Evolutionary conservation across 805 yeast species (phyloP).

Genomic region (Yamadazyma kitorensis): DNA sequence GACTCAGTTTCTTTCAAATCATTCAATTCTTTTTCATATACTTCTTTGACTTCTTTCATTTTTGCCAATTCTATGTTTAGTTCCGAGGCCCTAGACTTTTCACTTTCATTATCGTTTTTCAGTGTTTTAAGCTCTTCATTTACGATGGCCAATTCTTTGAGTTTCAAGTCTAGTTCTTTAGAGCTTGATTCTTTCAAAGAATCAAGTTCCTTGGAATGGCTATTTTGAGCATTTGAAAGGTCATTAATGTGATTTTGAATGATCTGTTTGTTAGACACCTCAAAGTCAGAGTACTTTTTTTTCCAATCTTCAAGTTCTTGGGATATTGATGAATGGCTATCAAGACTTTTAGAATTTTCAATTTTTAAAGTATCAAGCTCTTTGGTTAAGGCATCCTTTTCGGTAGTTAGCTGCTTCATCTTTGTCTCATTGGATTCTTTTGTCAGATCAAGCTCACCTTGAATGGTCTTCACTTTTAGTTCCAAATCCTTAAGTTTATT

Average conservation of each 20-base stretch:
- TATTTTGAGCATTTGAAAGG: constrained; percentile 1
- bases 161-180: constrained; percentile 12
- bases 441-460: constrained; percentile 1
- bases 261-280: constrained; percentile 3
- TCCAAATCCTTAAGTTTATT: background rate
- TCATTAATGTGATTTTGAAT: constrained; percentile 4
- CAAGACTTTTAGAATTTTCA: constrained; percentile 1
- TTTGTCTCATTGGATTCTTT: background rate
- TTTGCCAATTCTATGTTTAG: background rate
- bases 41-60: background rate
- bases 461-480: background rate
- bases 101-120: constrained; percentile 5
- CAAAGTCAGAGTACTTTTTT: constrained; percentile 4
- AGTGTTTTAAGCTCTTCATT: constrained; percentile 8
- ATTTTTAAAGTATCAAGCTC: constrained; percentile 6
- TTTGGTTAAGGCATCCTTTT: constrained; percentile 3
- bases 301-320: constrained; percentile 8
- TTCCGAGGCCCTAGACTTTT: constrained; percentile 3
- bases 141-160: constrained; percentile 9
- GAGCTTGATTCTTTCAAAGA: constrained; percentile 3
- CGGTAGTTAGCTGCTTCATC: background rate
- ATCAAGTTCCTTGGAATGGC: constrained; percentile 4
- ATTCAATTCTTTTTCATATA: constrained; percentile 5
- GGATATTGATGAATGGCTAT: constrained; percentile 1
- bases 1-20: constrained; percentile 21